These are phyloP conservation scores for Tricholoma sp. DNA, from an alignment of 768 basidiomycete genomes.

Conservation along the genomic window DNA sequence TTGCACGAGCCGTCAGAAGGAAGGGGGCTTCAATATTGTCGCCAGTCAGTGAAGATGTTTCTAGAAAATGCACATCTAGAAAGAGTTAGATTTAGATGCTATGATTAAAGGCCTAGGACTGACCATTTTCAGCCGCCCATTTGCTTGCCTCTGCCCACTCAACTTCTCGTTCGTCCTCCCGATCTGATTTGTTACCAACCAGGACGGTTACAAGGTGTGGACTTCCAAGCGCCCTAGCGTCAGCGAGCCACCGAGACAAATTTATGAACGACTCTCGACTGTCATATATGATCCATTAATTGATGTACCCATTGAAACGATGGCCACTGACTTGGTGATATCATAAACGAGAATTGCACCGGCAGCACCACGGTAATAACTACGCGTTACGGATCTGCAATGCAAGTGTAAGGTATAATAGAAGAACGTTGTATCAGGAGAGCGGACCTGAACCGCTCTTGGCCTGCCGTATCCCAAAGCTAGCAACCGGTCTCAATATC, in stretches of 20 bases:
- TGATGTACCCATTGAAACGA: not conserved
- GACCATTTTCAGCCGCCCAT: constrained; percentile 98
- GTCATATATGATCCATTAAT: constrained; percentile 11
- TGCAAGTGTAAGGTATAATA: constrained; percentile 6
- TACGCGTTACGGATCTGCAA: constrained; percentile 80
- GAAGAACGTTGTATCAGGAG: not conserved
- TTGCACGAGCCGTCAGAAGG: constrained; percentile 77
- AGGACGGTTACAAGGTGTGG: constrained; percentile 86
- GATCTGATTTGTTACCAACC: constrained; percentile 94
- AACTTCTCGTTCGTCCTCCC: constrained; percentile 92
- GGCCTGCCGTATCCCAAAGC: constrained; percentile 98
- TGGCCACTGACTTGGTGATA: constrained; percentile 69
- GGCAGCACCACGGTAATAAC: constrained; percentile 93
- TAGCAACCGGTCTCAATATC: constrained; percentile 24
- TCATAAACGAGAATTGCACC: constrained; percentile 92
- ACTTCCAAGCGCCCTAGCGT: constrained; percentile 89
- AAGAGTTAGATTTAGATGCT: constrained; percentile 3
- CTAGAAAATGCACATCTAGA: constrained; percentile 87
- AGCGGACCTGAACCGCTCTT: constrained; percentile 82
- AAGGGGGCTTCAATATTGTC: constrained; percentile 96
- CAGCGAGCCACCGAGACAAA: constrained; percentile 85
- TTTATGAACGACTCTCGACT: constrained; percentile 87
- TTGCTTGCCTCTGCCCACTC: constrained; percentile 92
- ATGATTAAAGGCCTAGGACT: constrained; percentile 17
- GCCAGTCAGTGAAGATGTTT: constrained; percentile 87